These are phyloP conservation scores for Rutstroemia sp. DNA, from an alignment of 2,329 filamentous ascomycete genomes.

Conservation along the genomic window DNA sequence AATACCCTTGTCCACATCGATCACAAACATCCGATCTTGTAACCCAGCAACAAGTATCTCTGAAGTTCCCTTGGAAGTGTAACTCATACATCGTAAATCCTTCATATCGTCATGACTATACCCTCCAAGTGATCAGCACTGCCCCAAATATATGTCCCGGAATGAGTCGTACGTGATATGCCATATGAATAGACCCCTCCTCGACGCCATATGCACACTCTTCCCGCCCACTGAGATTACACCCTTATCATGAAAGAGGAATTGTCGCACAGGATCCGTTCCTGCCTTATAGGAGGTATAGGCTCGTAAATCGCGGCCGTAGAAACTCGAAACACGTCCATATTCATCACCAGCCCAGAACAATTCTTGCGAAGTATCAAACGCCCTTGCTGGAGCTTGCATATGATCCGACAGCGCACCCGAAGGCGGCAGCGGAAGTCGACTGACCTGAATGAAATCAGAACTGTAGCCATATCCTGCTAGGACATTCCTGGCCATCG, in stretches of 20 bases:
- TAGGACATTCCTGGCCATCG: neutral
- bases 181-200: conserved; percentile 80
- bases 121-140: conserved; percentile 15
- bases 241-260: conserved; percentile 86
- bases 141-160: neutral
- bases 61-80: conserved; percentile 75
- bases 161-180: conserved; percentile 59
- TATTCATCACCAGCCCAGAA: conserved; percentile 88
- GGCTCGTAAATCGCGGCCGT: conserved; percentile 72
- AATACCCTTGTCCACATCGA: conserved; percentile 62
- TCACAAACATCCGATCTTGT: conserved; percentile 77
- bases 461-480: conserved; percentile 6
- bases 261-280: conserved; percentile 77
- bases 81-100: conserved; percentile 90
- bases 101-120: conserved; percentile 66
- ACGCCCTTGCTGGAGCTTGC: conserved; percentile 72
- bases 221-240: conserved; percentile 76
- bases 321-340: conserved; percentile 82
- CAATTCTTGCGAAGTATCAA: conserved; percentile 83
- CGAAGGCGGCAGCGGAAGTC: conserved; percentile 73
- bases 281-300: conserved; percentile 83
- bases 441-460: conserved; percentile 56
- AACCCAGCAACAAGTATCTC: conserved; percentile 83
- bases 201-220: conserved; percentile 81
- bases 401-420: conserved; percentile 63